Conservation (phyloP, 2,329 filamentous ascomycete species). For the Monosporascus sp. region DNA sequence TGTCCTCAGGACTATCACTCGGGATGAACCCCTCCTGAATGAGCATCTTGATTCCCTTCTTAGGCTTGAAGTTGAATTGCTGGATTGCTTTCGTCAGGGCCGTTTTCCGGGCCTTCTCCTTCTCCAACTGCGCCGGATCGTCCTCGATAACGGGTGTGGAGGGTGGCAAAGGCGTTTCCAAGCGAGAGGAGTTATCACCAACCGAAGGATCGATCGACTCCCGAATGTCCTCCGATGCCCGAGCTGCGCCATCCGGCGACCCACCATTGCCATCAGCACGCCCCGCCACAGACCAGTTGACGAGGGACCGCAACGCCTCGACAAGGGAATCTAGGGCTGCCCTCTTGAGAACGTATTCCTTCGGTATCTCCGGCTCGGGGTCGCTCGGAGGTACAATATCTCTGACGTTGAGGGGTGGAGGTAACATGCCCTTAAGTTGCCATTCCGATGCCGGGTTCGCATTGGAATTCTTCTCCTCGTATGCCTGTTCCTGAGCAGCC, state of each 20-base stretch:
- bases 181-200: constrained; percentile 55
- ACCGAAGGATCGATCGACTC: constrained; percentile 72
- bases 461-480: constrained; percentile 71
- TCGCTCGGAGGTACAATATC: constrained; percentile 60
- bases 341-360: constrained; percentile 88
- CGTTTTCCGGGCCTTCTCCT: constrained; percentile 89
- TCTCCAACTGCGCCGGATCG: constrained; percentile 90
- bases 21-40: constrained; percentile 82
- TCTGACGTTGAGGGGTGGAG: constrained; percentile 77
- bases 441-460: constrained; percentile 64
- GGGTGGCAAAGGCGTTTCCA: constrained; percentile 54
- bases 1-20: constrained; percentile 71
- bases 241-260: constrained; percentile 43
- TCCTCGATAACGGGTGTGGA: constrained; percentile 74
- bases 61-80: constrained; percentile 97
- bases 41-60: constrained; percentile 81
- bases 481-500: constrained; percentile 74
- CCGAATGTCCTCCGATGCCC: constrained; percentile 53
- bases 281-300: constrained; percentile 76
- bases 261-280: constrained; percentile 56
- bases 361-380: constrained; percentile 66
- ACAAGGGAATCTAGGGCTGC: constrained; percentile 84
- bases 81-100: constrained; percentile 83
- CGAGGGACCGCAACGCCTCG: constrained; percentile 80
- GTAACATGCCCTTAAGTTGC: constrained; percentile 80